Evolutionary conservation across 257 asterid species (phyloP).

Genomic region (Asclepias syriaca): DNA sequence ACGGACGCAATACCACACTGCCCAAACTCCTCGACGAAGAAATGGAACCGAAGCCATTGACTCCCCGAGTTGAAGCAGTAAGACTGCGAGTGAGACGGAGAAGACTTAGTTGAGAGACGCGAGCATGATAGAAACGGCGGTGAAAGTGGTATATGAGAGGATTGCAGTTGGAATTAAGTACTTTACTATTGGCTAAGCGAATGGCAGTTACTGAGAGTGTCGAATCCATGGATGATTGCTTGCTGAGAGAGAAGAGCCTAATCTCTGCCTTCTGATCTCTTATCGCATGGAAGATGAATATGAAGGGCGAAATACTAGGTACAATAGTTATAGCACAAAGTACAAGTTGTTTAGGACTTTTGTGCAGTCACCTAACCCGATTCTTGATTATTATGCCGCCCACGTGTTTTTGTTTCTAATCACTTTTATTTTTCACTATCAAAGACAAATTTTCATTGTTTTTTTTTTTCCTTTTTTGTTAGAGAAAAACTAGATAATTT

Average conservation of each 20-base stretch:
- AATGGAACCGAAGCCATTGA: slow-evolving; percentile 29
- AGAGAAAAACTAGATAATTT: too few species aligned
- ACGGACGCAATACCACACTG: slow-evolving; percentile 19
- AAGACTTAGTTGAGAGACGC: slow-evolving; percentile 34
- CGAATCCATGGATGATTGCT: slow-evolving; percentile 48
- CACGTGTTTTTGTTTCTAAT: too few species aligned
- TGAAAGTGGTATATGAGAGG: slow-evolving; percentile 45
- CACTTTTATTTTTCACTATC: too few species aligned
- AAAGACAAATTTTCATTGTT: too few species aligned
- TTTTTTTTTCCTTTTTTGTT: too few species aligned
- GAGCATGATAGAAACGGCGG: slow-evolving; percentile 40
- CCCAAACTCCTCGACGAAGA: slow-evolving; percentile 23
- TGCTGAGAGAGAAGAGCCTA: background rate
- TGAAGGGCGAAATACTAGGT: background rate
- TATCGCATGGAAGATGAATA: background rate
- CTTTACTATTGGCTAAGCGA: slow-evolving; percentile 39
- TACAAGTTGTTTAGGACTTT: background rate
- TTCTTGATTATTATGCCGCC: too few species aligned
- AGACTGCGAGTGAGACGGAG: slow-evolving; percentile 31
- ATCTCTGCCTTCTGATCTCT: background rate
- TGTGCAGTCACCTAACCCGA: background rate
- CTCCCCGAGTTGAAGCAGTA: slow-evolving; percentile 1
- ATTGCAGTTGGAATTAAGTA: slow-evolving; percentile 36
- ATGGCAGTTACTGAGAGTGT: slow-evolving; percentile 44
- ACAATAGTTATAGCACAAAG: background rate